These are phyloP conservation scores for Sphaerostilbella broomeana DNA, from an alignment of 2,329 filamentous ascomycete genomes.

Conservation along the genomic window DNA sequence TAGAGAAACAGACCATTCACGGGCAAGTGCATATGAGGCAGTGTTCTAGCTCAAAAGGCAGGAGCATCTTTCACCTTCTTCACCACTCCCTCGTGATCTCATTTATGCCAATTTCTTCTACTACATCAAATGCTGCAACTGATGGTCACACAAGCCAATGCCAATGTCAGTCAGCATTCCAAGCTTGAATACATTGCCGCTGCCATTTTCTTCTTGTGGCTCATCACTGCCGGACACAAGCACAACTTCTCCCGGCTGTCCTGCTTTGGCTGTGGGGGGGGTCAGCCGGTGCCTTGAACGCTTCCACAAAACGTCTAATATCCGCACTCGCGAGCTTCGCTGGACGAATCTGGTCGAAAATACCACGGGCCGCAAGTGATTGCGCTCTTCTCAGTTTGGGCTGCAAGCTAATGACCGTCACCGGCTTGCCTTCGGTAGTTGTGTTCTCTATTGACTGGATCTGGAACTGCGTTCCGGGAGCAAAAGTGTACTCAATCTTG, in stretches of 20 bases:
- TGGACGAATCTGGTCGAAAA: background rate
- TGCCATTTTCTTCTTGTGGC: too few species aligned
- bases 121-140: too few species aligned
- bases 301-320: background rate
- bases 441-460: slow-evolving; percentile 1
- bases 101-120: too few species aligned
- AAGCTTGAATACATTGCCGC: too few species aligned
- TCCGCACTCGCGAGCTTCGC: background rate
- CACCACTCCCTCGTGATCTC: too few species aligned
- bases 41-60: too few species aligned
- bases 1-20: too few species aligned
- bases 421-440: background rate
- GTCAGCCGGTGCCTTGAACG: background rate
- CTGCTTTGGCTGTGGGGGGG: background rate
- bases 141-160: too few species aligned
- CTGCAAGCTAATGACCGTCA: slow-evolving; percentile 2
- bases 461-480: slow-evolving; percentile 6
- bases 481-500: slow-evolving; percentile 8
- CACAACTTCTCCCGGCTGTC: background rate
- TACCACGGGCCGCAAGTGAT: background rate
- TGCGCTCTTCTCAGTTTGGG: background rate
- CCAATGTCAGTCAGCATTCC: too few species aligned
- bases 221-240: background rate
- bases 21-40: too few species aligned
- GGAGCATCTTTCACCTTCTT: too few species aligned